A percentile compares a stretch with the other conserved stretches of the same genome.
These are phyloP conservation scores for Aspergillus felis DNA, from an alignment of 2,329 filamentous ascomycete genomes.

Conservation along the genomic window DNA sequence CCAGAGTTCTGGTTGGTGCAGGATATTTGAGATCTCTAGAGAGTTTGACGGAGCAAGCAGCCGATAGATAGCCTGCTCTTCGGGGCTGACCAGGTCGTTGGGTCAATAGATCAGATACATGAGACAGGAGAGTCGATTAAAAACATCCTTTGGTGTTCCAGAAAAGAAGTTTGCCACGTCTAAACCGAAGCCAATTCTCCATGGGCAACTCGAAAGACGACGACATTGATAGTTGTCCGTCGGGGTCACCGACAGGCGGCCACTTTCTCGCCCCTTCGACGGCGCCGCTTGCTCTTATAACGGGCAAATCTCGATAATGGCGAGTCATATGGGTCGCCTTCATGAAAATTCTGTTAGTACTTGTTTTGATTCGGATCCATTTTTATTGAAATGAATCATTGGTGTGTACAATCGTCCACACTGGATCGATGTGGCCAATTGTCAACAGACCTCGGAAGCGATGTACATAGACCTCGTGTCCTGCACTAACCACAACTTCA, in stretches of 20 bases:
- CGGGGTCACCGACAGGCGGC: not conserved
- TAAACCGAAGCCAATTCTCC: not conserved
- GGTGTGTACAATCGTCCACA: not conserved
- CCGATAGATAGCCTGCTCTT: constrained; percentile 14
- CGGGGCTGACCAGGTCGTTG: constrained; percentile 15
- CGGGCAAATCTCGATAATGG: not conserved
- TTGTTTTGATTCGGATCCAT: not conserved
- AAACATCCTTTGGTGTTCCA: not conserved
- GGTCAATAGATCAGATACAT: constrained; percentile 4
- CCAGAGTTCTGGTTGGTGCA: constrained; percentile 4
- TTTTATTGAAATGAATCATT: not conserved
- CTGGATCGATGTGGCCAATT: not conserved
- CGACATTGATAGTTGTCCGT: not conserved
- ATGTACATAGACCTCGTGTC: not conserved
- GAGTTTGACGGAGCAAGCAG: constrained; percentile 2
- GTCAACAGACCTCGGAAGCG: not conserved
- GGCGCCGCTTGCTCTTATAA: not conserved
- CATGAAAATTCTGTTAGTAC: not conserved
- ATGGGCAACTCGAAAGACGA: not conserved
- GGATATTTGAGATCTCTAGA: constrained; percentile 13
- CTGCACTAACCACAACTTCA: not conserved
- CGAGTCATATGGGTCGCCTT: not conserved
- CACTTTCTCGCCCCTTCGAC: not conserved
- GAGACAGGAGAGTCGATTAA: constrained; percentile 2
- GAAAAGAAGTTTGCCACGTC: not conserved